These are phyloP conservation scores for Lactarius evosmus DNA, from an alignment of 768 basidiomycete species.

Conservation along the genomic window DNA sequence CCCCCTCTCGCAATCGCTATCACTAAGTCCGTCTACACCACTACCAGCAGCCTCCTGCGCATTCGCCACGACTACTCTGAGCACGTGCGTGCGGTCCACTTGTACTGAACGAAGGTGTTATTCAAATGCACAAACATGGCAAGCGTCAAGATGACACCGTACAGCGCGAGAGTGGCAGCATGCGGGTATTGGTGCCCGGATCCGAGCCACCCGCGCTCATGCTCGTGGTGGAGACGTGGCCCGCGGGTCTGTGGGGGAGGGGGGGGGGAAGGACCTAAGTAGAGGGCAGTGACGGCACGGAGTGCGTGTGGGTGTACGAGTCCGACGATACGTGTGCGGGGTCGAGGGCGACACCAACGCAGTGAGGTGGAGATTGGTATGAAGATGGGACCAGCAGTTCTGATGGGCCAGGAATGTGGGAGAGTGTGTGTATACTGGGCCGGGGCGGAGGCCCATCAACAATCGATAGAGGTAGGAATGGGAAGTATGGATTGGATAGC, in stretches of 20 bases:
- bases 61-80: constrained; percentile 36
- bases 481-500: constrained; percentile 22
- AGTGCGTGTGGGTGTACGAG: constrained; percentile 46
- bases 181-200: constrained; percentile 39
- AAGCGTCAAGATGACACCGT: constrained; percentile 78
- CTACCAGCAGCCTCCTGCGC: constrained; percentile 6
- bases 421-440: constrained; percentile 19
- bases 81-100: constrained; percentile 60
- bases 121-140: constrained; percentile 87
- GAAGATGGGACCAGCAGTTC: constrained; percentile 31
- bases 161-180: constrained; percentile 62
- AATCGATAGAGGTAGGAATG: neutral
- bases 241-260: too few relatives aligned
- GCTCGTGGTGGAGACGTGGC: constrained; percentile 37
- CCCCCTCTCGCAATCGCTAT: constrained; percentile 16
- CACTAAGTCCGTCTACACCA: neutral
- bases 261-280: constrained; percentile 33
- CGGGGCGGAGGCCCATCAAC: neutral
- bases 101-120: constrained; percentile 93
- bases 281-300: constrained; percentile 47
- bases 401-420: constrained; percentile 24
- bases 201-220: constrained; percentile 39
- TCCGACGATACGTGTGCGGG: constrained; percentile 47
- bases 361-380: constrained; percentile 32
- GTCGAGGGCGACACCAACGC: constrained; percentile 51